Evolutionary conservation across 225 moss, liverwort and hornwort genomes (phyloP).

Genomic region (Takakia lepidozioides): DNA sequence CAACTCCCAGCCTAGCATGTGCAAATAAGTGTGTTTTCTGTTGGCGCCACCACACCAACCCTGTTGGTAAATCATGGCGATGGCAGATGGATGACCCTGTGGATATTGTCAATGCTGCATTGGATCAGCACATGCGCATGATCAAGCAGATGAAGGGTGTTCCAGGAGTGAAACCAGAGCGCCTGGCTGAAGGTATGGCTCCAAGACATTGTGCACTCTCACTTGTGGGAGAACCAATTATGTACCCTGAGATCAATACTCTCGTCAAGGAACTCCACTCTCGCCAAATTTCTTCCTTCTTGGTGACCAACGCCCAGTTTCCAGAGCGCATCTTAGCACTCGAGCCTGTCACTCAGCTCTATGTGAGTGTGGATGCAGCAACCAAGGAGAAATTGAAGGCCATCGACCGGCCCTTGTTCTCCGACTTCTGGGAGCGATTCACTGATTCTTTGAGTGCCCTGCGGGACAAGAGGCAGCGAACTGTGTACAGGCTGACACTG

Average conservation of each 20-base stretch:
- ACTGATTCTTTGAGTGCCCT: no score
- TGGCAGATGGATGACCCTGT: conserved; percentile 99
- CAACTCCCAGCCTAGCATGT: conserved; percentile 97
- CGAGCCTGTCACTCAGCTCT: conserved; percentile 90
- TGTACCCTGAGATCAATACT: conserved; percentile 97
- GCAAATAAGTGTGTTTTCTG: conserved; percentile 99
- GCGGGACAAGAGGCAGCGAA: no score
- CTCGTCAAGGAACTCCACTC: conserved; percentile 86
- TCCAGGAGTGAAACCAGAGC: conserved; percentile 95
- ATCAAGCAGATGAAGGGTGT: conserved; percentile 98
- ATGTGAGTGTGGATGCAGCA: no score
- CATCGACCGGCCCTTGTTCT: no score
- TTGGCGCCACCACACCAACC: conserved; percentile 99
- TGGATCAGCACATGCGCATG: conserved; percentile 88
- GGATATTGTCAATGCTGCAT: conserved; percentile 85
- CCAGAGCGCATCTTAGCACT: conserved; percentile 76
- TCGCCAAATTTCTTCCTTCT: conserved; percentile 73
- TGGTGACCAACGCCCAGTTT: conserved; percentile 98
- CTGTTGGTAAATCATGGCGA: conserved; percentile 92
- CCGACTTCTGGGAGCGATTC: no score
- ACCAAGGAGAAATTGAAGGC: no score
- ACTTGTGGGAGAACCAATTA: conserved; percentile 93
- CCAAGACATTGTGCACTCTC: conserved; percentile 97
- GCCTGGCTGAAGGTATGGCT: conserved; percentile 88
- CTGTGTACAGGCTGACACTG: no score